Base-by-base conservation (phyloP, 495 filamentous ascomycete species). In the Xylaria flabelliformis region DNA sequence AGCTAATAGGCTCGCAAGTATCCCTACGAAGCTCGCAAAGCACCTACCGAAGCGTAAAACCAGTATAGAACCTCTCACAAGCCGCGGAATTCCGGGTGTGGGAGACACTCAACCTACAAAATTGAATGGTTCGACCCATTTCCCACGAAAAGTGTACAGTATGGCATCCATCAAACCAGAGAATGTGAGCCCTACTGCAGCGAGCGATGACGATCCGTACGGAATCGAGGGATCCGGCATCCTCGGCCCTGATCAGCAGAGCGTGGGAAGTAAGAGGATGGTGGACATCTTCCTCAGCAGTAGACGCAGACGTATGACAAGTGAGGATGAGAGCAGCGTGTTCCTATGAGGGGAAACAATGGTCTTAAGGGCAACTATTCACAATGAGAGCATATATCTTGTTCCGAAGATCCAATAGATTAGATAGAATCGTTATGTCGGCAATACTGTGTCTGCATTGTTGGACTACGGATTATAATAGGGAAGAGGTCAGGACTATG, bases 251-350 rank as follows among this genome's bases (percentile, higher is more conserved):
- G 82, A 84, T 39, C 84, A 79, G n/a, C 74, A 82, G 55, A 75
- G 80, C 0, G 79, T 88, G 19, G 86, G 86, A 34, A 87, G 85
- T 75, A 86, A 87, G 74, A 82, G 78, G 68, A 90, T 91, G 86
- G 88, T 90, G 29, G 88, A 91, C 65, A 71, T 86, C 70, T 90
- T 90, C 74, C 76, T 91, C 75, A 85, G 84, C 58, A 88, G 85
- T 70, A 82, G 88, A 36, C 83, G 87, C 1, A 84, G 72, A 59
- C 83, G 83, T 46, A 84, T 83, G 69, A 82, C 76, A 24, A 78
- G 74, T 48, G 61, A 69, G 24, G 75, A 76, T 29, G 77, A 77
- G 51, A 72, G 73, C 21, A 67, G 62, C 24, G 75, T 76, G 5
- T 76, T 79, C 21, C 55, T 75, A 10, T 79, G 64, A 26, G 32